These are phyloP conservation scores for Phoma sp. DNA, from an alignment of 2,329 filamentous ascomycete genomes.

Conservation along the genomic window DNA sequence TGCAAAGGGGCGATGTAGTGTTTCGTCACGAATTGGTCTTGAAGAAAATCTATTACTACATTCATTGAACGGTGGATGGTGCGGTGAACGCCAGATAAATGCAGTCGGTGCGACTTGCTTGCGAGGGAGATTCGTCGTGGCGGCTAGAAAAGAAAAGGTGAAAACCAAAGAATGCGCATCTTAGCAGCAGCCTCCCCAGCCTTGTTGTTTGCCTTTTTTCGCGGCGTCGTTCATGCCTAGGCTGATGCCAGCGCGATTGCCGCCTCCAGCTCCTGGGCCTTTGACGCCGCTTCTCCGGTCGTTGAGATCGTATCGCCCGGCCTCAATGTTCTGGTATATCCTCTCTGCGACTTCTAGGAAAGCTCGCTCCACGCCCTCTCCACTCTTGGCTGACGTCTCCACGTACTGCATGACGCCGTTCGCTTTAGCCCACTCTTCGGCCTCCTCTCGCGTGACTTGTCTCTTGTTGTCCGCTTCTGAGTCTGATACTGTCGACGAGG, in stretches of 20 bases:
- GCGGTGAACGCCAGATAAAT: not conserved
- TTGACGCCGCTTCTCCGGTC: constrained; percentile 93
- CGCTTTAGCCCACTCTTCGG: constrained; percentile 82
- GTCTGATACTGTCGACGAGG: constrained; percentile 47
- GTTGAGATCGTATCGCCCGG: constrained; percentile 91
- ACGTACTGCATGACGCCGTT: constrained; percentile 94
- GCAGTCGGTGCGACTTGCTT: not conserved
- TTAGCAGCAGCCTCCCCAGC: constrained; percentile 44
- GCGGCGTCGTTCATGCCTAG: constrained; percentile 52
- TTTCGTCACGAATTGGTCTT: too few relatives aligned
- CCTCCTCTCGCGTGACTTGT: constrained; percentile 82
- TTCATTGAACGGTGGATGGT: not conserved
- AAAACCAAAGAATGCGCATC: not conserved
- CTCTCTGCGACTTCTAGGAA: constrained; percentile 93
- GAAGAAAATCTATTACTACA: not conserved
- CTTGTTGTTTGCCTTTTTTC: constrained; percentile 41
- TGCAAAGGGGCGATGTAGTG: too few relatives aligned
- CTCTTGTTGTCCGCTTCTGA: constrained; percentile 65
- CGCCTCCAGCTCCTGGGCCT: constrained; percentile 59
- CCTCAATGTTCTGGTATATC: constrained; percentile 97
- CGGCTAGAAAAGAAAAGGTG: too few relatives aligned
- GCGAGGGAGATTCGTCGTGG: not conserved
- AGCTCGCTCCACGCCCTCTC: constrained; percentile 89
- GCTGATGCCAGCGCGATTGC: constrained; percentile 52
- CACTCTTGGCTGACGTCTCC: constrained; percentile 94